A percentile compares a stretch with the other conserved stretches of the same genome.
Conservation (phyloP, 768 basidiomycete genomes). For the Tephrocybe rancida region DNA sequence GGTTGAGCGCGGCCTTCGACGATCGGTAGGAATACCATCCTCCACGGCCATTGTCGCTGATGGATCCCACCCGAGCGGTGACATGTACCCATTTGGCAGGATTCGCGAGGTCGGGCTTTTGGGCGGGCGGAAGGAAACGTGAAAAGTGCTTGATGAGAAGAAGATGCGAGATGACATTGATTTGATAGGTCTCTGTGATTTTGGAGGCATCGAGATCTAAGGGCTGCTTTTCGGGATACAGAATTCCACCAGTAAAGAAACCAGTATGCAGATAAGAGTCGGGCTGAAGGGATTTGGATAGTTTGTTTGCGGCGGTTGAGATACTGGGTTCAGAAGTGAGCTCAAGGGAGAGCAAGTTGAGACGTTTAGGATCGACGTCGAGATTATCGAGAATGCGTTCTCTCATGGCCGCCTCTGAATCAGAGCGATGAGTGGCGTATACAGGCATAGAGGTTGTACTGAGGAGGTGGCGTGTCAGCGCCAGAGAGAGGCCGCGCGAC, state of each 20-base stretch:
- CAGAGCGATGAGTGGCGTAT: constrained; percentile 54
- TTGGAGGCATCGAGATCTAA: constrained; percentile 44
- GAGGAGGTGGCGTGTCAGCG: constrained; percentile 56
- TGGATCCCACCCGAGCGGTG: constrained; percentile 60
- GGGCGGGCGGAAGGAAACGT: constrained; percentile 49
- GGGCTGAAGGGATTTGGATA: constrained; percentile 35
- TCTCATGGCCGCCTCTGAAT: constrained; percentile 35
- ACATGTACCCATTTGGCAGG: constrained; percentile 63
- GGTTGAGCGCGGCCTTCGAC: constrained; percentile 65
- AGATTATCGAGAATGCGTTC: constrained; percentile 45
- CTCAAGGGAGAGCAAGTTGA: constrained; percentile 51
- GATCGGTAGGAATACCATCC: constrained; percentile 68
- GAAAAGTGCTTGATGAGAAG: constrained; percentile 66
- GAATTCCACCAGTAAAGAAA: constrained; percentile 56
- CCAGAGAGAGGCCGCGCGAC: constrained; percentile 57
- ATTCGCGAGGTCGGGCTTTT: constrained; percentile 20
- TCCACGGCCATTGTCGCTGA: constrained; percentile 57
- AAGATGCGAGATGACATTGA: constrained; percentile 62
- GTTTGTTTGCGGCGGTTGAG: constrained; percentile 43
- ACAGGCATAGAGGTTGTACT: constrained; percentile 52
- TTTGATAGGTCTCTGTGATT: constrained; percentile 49
- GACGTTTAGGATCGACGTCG: constrained; percentile 43
- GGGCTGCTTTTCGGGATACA: constrained; percentile 57
- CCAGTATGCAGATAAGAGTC: constrained; percentile 52
- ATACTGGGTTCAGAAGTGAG: constrained; percentile 55